Conservation (phyloP, 2,329 filamentous ascomycete species). For the Cordyceps militaris region DNA sequence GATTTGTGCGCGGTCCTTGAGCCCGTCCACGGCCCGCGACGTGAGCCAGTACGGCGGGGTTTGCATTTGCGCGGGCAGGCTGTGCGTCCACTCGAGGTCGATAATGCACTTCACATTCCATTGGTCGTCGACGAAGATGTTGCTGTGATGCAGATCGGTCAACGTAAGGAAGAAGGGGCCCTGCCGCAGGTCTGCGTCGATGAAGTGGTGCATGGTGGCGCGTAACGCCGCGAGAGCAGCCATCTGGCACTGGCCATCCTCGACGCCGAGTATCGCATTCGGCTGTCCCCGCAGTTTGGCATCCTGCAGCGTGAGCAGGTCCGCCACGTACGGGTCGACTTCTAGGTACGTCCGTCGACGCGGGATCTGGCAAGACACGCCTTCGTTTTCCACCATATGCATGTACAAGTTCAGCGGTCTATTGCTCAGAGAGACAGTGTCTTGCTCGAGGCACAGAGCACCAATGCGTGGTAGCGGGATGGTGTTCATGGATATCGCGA, state of each 20-base stretch:
- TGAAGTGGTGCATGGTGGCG: slow-evolving; percentile 19
- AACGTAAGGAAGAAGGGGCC: slow-evolving; percentile 27
- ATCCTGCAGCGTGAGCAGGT: slow-evolving; percentile 28
- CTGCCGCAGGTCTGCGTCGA: slow-evolving; percentile 17
- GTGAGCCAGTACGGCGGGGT: slow-evolving; percentile 23
- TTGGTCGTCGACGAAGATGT: slow-evolving; percentile 27
- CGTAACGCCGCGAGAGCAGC: slow-evolving; percentile 23
- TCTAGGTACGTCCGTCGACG: slow-evolving; percentile 25
- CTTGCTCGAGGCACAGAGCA: slow-evolving; percentile 20
- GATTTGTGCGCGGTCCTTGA: neutral
- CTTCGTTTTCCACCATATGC: slow-evolving; percentile 28
- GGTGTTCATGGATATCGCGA: slow-evolving; percentile 20
- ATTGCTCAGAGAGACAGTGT: slow-evolving; percentile 24
- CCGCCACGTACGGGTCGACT: slow-evolving; percentile 23
- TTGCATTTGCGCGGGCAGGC: slow-evolving; percentile 21
- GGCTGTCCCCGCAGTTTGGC: slow-evolving; percentile 27
- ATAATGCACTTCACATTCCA: slow-evolving; percentile 26
- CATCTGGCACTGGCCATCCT: slow-evolving; percentile 24
- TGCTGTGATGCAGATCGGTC: slow-evolving; percentile 30
- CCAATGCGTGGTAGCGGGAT: slow-evolving; percentile 14
- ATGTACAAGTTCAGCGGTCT: slow-evolving; percentile 26
- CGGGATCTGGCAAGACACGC: slow-evolving; percentile 26
- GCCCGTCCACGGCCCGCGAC: slow-evolving; percentile 9
- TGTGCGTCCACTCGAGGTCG: slow-evolving; percentile 25
- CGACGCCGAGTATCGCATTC: slow-evolving; percentile 22